Percentiles rank a stretch among this genome's conserved stretches.
phyloP scores from a whole-genome alignment of 495 filamentous ascomycete species.

The Lasiosphaeriaceae sp. region DNA sequence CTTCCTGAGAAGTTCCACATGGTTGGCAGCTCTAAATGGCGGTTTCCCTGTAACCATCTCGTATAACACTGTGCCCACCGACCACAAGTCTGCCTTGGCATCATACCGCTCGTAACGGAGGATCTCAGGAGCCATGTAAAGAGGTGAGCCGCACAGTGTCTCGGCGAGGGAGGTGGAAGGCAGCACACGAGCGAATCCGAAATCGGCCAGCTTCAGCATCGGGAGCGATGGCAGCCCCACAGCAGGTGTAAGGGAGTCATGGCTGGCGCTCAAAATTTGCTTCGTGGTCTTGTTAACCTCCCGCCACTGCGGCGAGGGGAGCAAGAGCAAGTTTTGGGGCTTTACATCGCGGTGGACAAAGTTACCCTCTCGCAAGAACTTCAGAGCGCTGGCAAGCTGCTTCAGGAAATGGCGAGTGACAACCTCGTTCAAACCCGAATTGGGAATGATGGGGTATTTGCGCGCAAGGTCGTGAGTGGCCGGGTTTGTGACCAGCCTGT shows the following conservation, averaged over 20 bases:
- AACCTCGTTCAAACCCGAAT: slow-evolving; percentile 87
- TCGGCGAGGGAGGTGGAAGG: slow-evolving; percentile 88
- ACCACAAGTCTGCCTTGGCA: slow-evolving; percentile 96
- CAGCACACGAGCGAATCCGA: slow-evolving; percentile 90
- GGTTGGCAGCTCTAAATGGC: slow-evolving; percentile 87
- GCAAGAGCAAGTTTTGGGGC: slow-evolving; percentile 89
- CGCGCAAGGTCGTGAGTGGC: slow-evolving; percentile 79
- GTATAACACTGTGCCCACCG: slow-evolving; percentile 88
- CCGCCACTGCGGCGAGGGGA: slow-evolving; percentile 70
- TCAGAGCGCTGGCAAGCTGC: slow-evolving; percentile 86
- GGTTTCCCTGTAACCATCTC: slow-evolving; percentile 92
- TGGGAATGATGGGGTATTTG: slow-evolving; percentile 80
- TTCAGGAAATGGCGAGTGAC: slow-evolving; percentile 93
- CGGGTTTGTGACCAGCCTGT: slow-evolving; percentile 68
- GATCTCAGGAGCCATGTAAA: slow-evolving; percentile 99
- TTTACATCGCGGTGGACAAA: slow-evolving; percentile 97
- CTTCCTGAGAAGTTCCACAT: slow-evolving; percentile 86
- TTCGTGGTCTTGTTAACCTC: slow-evolving; percentile 36
- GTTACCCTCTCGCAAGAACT: slow-evolving; percentile 78
- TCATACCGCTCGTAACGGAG: slow-evolving; percentile 96
- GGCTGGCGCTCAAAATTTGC: slow-evolving; percentile 58
- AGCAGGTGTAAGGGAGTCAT: slow-evolving; percentile 71
- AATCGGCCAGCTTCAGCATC: slow-evolving; percentile 96
- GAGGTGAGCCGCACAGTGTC: slow-evolving; percentile 93
- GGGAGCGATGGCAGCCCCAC: slow-evolving; percentile 83